phyloP scores from a whole-genome alignment of 352 stramenopile species.

The Blastocystis sp. region DNA sequence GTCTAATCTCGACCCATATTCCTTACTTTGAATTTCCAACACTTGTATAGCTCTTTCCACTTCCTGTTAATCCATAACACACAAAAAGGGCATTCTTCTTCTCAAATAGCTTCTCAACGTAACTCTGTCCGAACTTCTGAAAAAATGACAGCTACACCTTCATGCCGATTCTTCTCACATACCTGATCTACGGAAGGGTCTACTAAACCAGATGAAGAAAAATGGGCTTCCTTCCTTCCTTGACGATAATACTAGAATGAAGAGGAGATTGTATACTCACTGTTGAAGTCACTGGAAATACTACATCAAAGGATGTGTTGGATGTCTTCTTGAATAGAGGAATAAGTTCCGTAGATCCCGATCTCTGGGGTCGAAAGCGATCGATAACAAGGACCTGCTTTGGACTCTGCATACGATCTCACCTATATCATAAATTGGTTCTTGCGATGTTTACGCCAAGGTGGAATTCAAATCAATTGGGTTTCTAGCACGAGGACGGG shows the following conservation, averaged over 20 bases:
- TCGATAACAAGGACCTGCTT: background rate
- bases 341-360: background rate
- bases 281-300: conserved; percentile 11
- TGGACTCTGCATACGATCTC: background rate
- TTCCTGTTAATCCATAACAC: conserved; percentile 8
- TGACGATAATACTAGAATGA: conserved; percentile 36
- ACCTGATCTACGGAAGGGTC: conserved; percentile 25
- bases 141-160: background rate
- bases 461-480: too few relatives aligned
- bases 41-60: conserved; percentile 6
- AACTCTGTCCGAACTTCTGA: background rate
- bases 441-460: too few relatives aligned
- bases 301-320: background rate
- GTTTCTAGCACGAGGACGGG: too few relatives aligned
- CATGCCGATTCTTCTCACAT: background rate
- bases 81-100: conserved; percentile 15
- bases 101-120: background rate
- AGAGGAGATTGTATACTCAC: background rate
- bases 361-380: conserved; percentile 22
- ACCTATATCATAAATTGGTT: background rate
- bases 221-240: background rate
- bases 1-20: background rate
- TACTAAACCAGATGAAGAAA: background rate
- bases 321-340: background rate
- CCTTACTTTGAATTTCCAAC: conserved; percentile 9